Percentiles rank a stretch among this genome's conserved stretches.
Evolutionary conservation across 202 grass and related monocot species (phyloP).

Genomic region (Schoenoplectus triqueter): DNA sequence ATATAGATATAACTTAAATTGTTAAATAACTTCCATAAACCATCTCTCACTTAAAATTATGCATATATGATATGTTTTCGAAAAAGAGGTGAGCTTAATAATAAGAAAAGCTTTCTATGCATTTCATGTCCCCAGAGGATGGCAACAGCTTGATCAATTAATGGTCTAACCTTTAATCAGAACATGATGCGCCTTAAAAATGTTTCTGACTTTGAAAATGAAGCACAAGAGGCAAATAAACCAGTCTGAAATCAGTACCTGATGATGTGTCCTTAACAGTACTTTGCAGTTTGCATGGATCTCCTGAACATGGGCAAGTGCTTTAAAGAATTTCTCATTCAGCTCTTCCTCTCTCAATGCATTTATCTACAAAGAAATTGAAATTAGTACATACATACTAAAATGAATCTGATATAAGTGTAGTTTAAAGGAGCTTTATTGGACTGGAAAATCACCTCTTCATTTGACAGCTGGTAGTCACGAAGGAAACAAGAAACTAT

Average conservation of each 20-base stretch:
- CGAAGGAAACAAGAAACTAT: slow-evolving; percentile 91
- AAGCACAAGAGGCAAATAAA: too few relatives aligned
- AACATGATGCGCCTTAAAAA: background rate
- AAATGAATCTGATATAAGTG: slow-evolving; percentile 17
- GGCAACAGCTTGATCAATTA: background rate
- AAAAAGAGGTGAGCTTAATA: background rate
- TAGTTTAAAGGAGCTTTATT: slow-evolving; percentile 25
- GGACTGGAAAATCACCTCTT: slow-evolving; percentile 62
- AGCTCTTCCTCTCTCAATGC: slow-evolving; percentile 84
- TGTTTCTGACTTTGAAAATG: background rate
- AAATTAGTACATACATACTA: slow-evolving; percentile 27
- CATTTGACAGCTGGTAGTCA: slow-evolving; percentile 93
- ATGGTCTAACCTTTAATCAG: background rate
- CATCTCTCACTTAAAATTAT: background rate
- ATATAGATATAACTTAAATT: slow-evolving; percentile 12
- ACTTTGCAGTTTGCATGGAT: slow-evolving; percentile 98
- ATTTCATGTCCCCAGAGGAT: background rate
- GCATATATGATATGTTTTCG: background rate
- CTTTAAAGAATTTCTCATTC: slow-evolving; percentile 93
- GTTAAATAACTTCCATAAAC: background rate
- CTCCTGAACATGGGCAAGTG: slow-evolving; percentile 92
- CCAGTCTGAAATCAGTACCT: slow-evolving; percentile 45
- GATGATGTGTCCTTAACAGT: slow-evolving; percentile 89
- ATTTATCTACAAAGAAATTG: slow-evolving; percentile 66
- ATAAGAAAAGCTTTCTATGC: background rate